These are phyloP conservation scores for Myxozyma udenii DNA, from an alignment of 805 yeast species.

Conservation along the genomic window DNA sequence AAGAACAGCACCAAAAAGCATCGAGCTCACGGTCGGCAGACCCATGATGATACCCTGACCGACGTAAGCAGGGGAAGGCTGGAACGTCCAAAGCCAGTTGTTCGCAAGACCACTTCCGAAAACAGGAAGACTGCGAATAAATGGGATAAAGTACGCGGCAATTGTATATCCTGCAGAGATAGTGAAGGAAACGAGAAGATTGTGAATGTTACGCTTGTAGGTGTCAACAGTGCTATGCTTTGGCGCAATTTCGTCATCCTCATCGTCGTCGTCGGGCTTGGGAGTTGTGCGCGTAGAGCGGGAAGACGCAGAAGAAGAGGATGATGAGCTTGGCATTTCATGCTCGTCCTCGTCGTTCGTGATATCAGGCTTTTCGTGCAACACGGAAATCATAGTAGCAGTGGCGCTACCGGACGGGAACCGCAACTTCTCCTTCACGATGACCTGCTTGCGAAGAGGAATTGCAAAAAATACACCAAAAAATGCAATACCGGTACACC, in stretches of 20 bases:
- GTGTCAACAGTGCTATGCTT: slow-evolving; percentile 24
- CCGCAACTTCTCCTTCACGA: slow-evolving; percentile 79
- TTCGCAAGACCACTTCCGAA: slow-evolving; percentile 65
- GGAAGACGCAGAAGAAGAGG: not conserved
- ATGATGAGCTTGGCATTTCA: slow-evolving; percentile 16
- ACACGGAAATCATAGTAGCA: slow-evolving; percentile 83
- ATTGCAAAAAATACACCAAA: slow-evolving; percentile 96
- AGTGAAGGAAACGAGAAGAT: slow-evolving; percentile 58
- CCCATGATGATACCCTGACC: slow-evolving; percentile 99
- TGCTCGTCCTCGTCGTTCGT: slow-evolving; percentile 14
- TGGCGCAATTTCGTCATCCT: slow-evolving; percentile 11
- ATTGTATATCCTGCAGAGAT: slow-evolving; percentile 73
- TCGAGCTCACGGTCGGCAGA: slow-evolving; percentile 79
- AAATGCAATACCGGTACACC: slow-evolving; percentile 86
- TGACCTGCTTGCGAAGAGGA: slow-evolving; percentile 82
- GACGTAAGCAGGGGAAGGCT: slow-evolving; percentile 94
- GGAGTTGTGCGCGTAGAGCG: not conserved
- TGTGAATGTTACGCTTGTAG: slow-evolving; percentile 53
- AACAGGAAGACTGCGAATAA: slow-evolving; percentile 64
- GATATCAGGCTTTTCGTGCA: slow-evolving; percentile 57
- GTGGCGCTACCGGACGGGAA: slow-evolving; percentile 97
- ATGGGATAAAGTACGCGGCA: slow-evolving; percentile 68
- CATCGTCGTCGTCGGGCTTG: slow-evolving; percentile 1
- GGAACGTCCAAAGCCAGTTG: slow-evolving; percentile 77
- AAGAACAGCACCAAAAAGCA: slow-evolving; percentile 82